Evolutionary conservation across 179 eudicot species (phyloP).

Genomic region (Silene noctiflora): DNA sequence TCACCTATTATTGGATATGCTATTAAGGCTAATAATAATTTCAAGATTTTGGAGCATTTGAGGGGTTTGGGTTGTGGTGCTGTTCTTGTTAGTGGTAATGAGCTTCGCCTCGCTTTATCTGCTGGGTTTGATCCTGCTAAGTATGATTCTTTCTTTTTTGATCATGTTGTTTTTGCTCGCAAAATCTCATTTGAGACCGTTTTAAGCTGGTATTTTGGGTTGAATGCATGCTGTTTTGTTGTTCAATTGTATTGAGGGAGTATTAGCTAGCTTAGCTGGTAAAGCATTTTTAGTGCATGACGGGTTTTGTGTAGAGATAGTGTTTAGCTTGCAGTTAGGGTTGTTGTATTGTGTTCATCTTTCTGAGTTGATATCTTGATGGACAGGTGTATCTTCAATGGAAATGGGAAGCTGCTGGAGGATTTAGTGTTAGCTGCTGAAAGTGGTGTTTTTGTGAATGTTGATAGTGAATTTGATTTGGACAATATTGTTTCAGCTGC

Average conservation of each 20-base stretch:
- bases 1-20: conserved; percentile 80
- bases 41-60: conserved; percentile 89
- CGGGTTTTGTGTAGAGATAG: neutral
- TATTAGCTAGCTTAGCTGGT: neutral
- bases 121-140: conserved; percentile 63
- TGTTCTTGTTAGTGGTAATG: conserved; percentile 98
- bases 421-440: conserved; percentile 93
- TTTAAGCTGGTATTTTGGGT: neutral
- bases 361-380: conserved; percentile 14
- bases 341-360: neutral
- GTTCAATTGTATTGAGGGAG: neutral
- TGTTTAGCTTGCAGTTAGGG: no score
- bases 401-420: conserved; percentile 85
- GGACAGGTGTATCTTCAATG: conserved; percentile 86
- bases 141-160: conserved; percentile 30
- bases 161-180: no score
- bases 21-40: conserved; percentile 90
- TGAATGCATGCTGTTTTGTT: neutral
- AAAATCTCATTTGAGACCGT: no score
- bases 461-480: conserved; percentile 96
- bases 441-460: conserved; percentile 80
- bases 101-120: conserved; percentile 68
- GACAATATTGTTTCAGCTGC: conserved; percentile 90
- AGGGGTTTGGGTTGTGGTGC: conserved; percentile 86
- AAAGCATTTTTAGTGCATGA: neutral